Conservation (phyloP, 2,329 filamentous ascomycete species). For the Aspergillus puulaauensis region DNA sequence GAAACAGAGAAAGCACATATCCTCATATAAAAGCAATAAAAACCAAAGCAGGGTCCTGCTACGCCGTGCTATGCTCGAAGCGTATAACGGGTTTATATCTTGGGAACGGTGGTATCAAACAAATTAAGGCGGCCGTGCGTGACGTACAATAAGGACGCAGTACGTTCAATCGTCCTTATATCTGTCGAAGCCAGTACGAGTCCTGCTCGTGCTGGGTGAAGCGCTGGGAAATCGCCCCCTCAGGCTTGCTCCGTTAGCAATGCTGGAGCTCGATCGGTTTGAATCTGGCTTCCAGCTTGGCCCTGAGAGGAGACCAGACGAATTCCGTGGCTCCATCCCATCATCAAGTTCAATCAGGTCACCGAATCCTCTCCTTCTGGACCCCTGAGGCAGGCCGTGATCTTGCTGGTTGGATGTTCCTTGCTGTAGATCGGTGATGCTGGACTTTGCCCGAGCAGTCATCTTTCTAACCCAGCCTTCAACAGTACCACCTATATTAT, state of each 20-base stretch:
- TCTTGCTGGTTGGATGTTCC: conserved; percentile 21
- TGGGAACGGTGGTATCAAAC: conserved; percentile 6
- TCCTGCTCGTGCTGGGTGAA: conserved; percentile 34
- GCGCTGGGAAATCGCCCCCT: conserved; percentile 26
- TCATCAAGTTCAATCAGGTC: conserved; percentile 48
- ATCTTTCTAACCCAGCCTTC: conserved; percentile 89
- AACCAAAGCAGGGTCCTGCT: conserved; percentile 13
- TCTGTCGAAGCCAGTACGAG: conserved; percentile 30
- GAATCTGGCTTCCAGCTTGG: conserved; percentile 18
- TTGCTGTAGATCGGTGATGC: conserved; percentile 41
- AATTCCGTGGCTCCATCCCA: conserved; percentile 29
- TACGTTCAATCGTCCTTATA: conserved; percentile 31
- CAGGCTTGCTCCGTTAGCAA: conserved; percentile 21
- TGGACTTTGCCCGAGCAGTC: conserved; percentile 51
- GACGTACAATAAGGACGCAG: neutral
- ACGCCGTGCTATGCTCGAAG: conserved; percentile 22
- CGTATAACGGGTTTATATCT: conserved; percentile 13
- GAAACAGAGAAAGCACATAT: conserved; percentile 10
- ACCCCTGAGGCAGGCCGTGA: conserved; percentile 22
- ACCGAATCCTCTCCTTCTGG: conserved; percentile 33
- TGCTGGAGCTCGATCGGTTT: conserved; percentile 16
- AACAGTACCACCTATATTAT: conserved; percentile 81
- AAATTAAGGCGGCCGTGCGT: conserved; percentile 4
- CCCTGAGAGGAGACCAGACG: conserved; percentile 18
- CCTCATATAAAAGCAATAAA: conserved; percentile 6